Percentiles rank a stretch among this genome's conserved stretches.
phyloP scores from a whole-genome alignment of 2,329 filamentous ascomycete species.

The Cladophialophora chaetospira region DNA sequence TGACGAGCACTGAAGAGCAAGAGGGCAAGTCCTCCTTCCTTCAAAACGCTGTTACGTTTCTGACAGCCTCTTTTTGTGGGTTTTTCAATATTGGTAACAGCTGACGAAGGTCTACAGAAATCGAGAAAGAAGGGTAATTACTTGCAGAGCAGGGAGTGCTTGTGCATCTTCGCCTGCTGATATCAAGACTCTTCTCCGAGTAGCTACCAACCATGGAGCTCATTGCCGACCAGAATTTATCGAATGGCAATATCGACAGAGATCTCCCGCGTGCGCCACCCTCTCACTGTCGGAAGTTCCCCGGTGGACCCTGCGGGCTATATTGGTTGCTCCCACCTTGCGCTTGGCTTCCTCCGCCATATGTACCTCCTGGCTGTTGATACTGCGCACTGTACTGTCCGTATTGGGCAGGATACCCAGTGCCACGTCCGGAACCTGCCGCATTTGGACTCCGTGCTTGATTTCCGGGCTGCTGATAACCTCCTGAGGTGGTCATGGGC shows the following conservation, averaged over 20 bases:
- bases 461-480: conserved; percentile 31
- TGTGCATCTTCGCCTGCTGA: conserved; percentile 11
- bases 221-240: neutral
- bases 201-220: neutral
- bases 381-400: conserved; percentile 26
- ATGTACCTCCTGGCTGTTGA: conserved; percentile 31
- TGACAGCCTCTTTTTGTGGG: too few relatives aligned
- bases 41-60: too few relatives aligned
- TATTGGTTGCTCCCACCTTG: conserved; percentile 25
- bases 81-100: too few relatives aligned
- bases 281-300: too few relatives aligned
- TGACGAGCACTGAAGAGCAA: conserved; percentile 58
- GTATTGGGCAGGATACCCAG: conserved; percentile 24
- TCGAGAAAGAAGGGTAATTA: conserved; percentile 46
- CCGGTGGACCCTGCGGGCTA: conserved; percentile 24
- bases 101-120: too few relatives aligned
- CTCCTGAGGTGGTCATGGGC: conserved; percentile 41
- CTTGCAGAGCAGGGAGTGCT: conserved; percentile 10
- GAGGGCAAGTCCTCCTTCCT: too few relatives aligned
- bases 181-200: neutral
- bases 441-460: conserved; percentile 33
- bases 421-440: conserved; percentile 35
- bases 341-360: conserved; percentile 21
- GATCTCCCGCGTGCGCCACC: too few relatives aligned
- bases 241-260: conserved; percentile 5